Evolutionary conservation across 78 protist genomes (phyloP), one percentile per base, ranked within the genome.

Genomic region (Mastigamoeba balamuthi): DNA sequence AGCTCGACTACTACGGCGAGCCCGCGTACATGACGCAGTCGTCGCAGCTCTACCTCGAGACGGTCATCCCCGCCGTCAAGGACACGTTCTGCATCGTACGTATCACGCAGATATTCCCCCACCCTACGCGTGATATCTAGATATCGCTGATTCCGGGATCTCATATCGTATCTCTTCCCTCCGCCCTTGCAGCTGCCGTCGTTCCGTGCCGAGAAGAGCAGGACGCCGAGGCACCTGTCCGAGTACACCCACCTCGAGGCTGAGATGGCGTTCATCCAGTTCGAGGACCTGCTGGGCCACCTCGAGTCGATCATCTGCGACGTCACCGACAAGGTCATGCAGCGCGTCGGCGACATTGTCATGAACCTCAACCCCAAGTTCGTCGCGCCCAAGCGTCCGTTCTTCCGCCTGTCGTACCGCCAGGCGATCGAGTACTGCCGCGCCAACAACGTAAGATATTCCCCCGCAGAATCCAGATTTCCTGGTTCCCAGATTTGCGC

Each of bases 1-100:
- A 77, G 37, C 53, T 94, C 41, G 71, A 85, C 64, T 93, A 88
- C 85, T 93, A 53, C 30, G 96, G 88, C 36, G 79, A 95, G 80
- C 37, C 36, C 30, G 97, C 97, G 30, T 95, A 90, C 67, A 72
- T 96, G 28, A 96, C 99, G 38, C 98, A 96, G 83, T 93, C 97
- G 6, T 89, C 95, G 28, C 99, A 96, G 84, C 92, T 94, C 37
- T 95, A 94, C 72, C 78, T 95, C 36, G 98, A 95, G 70, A 93
- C 97, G 6, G 52, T 72, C 82, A 40, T 91, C 36, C 93, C 97
- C 41, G 48, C 94, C 23, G 36, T 93, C 7, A 97, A 96, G 40
- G 90, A 92, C 27, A 83, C 69, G 40, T 95, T 79, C 76, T 92
- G 97, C 75, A 85, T 94, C 38, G 77, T 78, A 48, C 17, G 58